These are phyloP conservation scores for Thamnidium elegans DNA, from an alignment of 192 early-diverging fungal genomes.

Conservation along the genomic window DNA sequence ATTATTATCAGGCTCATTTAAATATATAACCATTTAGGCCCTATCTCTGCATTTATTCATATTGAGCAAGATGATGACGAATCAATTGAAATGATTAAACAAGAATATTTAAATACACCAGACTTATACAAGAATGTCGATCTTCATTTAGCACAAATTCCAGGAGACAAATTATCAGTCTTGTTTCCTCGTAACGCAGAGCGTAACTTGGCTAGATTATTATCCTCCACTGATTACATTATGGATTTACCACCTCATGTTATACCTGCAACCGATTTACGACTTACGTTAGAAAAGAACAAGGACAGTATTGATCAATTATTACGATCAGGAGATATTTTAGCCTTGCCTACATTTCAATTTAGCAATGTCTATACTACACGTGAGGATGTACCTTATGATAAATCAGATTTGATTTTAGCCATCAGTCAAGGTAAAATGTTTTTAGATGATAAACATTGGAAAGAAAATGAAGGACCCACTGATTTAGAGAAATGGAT, in stretches of 20 bases:
- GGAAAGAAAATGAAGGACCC: conserved; percentile 50
- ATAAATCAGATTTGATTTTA: conserved; percentile 37
- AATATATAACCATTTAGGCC: conserved; percentile 29
- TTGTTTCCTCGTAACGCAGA: conserved; percentile 43
- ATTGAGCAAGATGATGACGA: conserved; percentile 24
- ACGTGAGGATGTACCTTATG: conserved; percentile 25
- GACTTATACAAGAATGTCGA: conserved; percentile 37
- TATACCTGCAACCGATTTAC: conserved; percentile 37
- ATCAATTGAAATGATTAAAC: conserved; percentile 9
- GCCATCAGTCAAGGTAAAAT: conserved; percentile 33
- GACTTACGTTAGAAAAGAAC: conserved; percentile 36
- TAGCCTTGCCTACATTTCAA: conserved; percentile 52
- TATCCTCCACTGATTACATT: conserved; percentile 50
- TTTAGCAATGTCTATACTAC: conserved; percentile 25
- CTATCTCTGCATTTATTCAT: conserved; percentile 54
- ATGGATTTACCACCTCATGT: conserved; percentile 41
- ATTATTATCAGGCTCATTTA: not conserved
- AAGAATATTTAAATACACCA: conserved; percentile 3
- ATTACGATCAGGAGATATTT: conserved; percentile 44
- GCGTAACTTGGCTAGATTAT: conserved; percentile 53
- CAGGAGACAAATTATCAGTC: conserved; percentile 12
- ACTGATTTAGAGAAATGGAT: conserved; percentile 48
- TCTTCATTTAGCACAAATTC: conserved; percentile 44
- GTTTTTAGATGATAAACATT: conserved; percentile 48
- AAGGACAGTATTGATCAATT: conserved; percentile 36